Evolutionary conservation across 208 protist species (phyloP).

Genomic region (Leishmania braziliensis): DNA sequence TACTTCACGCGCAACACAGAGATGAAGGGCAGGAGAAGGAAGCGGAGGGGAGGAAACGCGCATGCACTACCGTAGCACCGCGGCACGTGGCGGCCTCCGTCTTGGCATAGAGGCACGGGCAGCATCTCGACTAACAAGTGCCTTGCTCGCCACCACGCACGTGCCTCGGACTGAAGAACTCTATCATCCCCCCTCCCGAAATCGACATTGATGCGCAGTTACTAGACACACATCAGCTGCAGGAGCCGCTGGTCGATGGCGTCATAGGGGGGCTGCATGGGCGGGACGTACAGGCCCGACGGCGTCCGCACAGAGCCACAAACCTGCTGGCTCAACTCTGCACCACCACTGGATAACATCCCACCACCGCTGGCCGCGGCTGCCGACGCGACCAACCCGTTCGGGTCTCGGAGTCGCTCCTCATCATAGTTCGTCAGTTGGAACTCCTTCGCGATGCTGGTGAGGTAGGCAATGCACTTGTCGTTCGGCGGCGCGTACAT

Average conservation of each 20-base stretch:
- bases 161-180: neutral
- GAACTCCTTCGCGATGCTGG: conserved; percentile 81
- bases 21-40: neutral
- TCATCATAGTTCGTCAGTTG: conserved; percentile 77
- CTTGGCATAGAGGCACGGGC: neutral
- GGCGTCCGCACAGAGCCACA: conserved; percentile 50
- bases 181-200: neutral
- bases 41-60: neutral
- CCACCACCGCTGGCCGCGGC: conserved; percentile 40
- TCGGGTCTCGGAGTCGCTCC: conserved; percentile 62
- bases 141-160: neutral
- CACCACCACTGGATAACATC: conserved; percentile 2
- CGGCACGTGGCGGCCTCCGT: neutral
- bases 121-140: neutral
- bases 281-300: conserved; percentile 68
- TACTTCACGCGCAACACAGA: neutral
- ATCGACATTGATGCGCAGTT: neutral
- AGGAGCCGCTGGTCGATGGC: conserved; percentile 67
- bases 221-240: conserved; percentile 64
- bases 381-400: conserved; percentile 64
- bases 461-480: conserved; percentile 83
- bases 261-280: conserved; percentile 57
- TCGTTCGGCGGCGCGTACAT: conserved; percentile 80
- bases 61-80: neutral
- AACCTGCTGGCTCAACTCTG: conserved; percentile 20